These are phyloP conservation scores for Fusarium hostae DNA, from an alignment of 2,329 filamentous ascomycete species.

Conservation along the genomic window DNA sequence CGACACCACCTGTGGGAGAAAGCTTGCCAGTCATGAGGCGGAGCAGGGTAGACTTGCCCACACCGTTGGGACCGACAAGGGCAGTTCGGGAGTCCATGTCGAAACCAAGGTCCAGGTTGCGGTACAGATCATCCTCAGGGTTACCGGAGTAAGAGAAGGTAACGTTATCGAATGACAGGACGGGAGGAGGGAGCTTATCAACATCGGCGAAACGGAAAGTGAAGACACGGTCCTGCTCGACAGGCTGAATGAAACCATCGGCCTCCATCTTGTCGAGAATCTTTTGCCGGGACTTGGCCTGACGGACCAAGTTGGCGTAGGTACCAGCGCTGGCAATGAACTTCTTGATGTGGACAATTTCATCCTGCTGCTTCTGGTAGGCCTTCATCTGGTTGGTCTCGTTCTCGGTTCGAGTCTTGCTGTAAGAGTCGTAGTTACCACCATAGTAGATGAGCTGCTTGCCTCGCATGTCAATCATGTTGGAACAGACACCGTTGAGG, in stretches of 20 bases:
- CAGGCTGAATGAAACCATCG: constrained; percentile 96
- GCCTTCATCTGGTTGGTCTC: constrained; percentile 99
- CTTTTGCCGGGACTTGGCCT: constrained; percentile 99
- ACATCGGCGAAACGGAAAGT: constrained; percentile 98
- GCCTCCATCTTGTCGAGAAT: constrained; percentile 99
- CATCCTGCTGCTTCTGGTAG: constrained; percentile 98
- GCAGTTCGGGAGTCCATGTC: constrained; percentile 99
- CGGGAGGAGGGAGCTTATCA: constrained; percentile 98
- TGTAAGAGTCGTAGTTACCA: constrained; percentile 99
- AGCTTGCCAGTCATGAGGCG: constrained; percentile 97
- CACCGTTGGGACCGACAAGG: constrained; percentile 97
- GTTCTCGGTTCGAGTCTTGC: constrained; percentile 93
- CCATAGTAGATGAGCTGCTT: constrained; percentile 95
- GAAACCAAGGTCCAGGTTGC: constrained; percentile 96
- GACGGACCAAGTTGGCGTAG: constrained; percentile 98
- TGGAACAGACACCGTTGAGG: constrained; percentile 97
- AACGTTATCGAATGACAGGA: constrained; percentile 95
- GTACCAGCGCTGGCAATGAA: constrained; percentile 99
- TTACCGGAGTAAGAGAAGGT: constrained; percentile 98
- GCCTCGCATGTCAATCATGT: constrained; percentile 97
- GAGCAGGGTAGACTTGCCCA: constrained; percentile 96
- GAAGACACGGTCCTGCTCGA: constrained; percentile 86
- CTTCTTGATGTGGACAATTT: constrained; percentile 99
- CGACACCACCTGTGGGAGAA: constrained; percentile 81
- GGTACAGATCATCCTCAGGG: constrained; percentile 90